Conservation (phyloP, 495 filamentous ascomycete genomes). For the Cryomyces minteri region DNA sequence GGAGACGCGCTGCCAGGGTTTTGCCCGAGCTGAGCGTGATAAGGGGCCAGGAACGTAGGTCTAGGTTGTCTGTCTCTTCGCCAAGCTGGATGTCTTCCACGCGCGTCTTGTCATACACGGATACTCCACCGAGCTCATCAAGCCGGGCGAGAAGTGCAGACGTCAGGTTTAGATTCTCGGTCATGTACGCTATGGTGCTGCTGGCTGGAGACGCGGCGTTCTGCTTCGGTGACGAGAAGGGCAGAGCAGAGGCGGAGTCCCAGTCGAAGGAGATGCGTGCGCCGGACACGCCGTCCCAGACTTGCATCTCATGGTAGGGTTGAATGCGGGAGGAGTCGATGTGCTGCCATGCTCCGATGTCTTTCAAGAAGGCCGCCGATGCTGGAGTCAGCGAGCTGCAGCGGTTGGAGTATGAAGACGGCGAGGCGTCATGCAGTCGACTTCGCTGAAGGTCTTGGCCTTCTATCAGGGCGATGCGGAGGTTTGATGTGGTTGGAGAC, state of each 20-base stretch:
- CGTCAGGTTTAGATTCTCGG: conserved; percentile 79
- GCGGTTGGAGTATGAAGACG: conserved; percentile 69
- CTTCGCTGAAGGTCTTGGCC: conserved; percentile 58
- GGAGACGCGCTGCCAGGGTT: conserved; percentile 60
- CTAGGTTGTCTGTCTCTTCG: conserved; percentile 42
- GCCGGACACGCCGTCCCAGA: conserved; percentile 88
- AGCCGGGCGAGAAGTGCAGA: conserved; percentile 54
- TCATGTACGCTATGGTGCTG: conserved; percentile 79
- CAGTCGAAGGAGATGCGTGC: conserved; percentile 80
- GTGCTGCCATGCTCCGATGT: conserved; percentile 76
- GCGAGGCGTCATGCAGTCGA: conserved; percentile 42
- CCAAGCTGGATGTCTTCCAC: conserved; percentile 67
- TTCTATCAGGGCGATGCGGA: conserved; percentile 82
- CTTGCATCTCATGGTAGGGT: conserved; percentile 78
- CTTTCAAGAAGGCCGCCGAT: conserved; percentile 32
- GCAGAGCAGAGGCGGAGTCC: conserved; percentile 19
- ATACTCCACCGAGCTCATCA: conserved; percentile 44
- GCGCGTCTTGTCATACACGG: conserved; percentile 52
- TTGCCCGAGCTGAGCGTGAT: conserved; percentile 42
- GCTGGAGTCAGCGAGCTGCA: conserved; percentile 85
- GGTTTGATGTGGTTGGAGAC: conserved; percentile 49
- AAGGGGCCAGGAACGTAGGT: conserved; percentile 76
- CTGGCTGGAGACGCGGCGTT: conserved; percentile 5
- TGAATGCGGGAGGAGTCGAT: conserved; percentile 54
- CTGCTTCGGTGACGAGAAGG: background rate